phyloP scores from a whole-genome alignment of 2,329 filamentous ascomycete species.

The Paraphaeosphaeria minitans region DNA sequence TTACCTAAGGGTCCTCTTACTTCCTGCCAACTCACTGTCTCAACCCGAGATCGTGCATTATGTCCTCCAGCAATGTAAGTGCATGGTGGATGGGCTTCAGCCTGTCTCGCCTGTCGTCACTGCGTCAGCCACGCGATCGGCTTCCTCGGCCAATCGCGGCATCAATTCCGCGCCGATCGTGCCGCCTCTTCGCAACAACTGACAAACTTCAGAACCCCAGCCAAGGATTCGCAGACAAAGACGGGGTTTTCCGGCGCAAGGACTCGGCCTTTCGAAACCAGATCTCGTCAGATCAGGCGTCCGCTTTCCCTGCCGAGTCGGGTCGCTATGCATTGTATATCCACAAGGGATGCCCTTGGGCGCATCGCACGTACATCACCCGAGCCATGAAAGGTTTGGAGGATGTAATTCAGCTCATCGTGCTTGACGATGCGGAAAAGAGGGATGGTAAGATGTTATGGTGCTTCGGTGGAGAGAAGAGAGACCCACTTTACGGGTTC shows the following conservation, averaged over 20 bases:
- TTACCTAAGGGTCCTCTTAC: neutral
- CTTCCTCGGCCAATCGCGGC: neutral
- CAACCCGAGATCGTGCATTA: neutral
- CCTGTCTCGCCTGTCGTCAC: neutral
- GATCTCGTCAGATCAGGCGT: constrained; percentile 57
- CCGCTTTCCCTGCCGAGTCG: constrained; percentile 57
- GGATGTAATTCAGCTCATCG: constrained; percentile 53
- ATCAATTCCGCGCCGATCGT: neutral
- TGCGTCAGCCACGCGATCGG: neutral
- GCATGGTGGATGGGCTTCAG: neutral
- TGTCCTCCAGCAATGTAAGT: constrained; percentile 6
- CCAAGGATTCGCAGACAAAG: constrained; percentile 40
- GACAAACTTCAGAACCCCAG: neutral
- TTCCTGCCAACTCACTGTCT: neutral
- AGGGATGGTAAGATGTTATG: constrained; percentile 35
- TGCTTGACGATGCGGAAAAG: constrained; percentile 43
- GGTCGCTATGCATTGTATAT: constrained; percentile 65
- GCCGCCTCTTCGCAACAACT: neutral
- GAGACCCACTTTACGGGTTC: constrained; percentile 33
- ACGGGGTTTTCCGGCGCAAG: constrained; percentile 63
- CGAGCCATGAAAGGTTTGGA: constrained; percentile 57
- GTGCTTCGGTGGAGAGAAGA: constrained; percentile 26
- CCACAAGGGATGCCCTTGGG: constrained; percentile 66
- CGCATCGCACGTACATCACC: constrained; percentile 56
- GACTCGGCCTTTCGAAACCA: constrained; percentile 61